Conservation (phyloP, 2,329 filamentous ascomycete species). For the Clarireedia homoeocarpa region DNA sequence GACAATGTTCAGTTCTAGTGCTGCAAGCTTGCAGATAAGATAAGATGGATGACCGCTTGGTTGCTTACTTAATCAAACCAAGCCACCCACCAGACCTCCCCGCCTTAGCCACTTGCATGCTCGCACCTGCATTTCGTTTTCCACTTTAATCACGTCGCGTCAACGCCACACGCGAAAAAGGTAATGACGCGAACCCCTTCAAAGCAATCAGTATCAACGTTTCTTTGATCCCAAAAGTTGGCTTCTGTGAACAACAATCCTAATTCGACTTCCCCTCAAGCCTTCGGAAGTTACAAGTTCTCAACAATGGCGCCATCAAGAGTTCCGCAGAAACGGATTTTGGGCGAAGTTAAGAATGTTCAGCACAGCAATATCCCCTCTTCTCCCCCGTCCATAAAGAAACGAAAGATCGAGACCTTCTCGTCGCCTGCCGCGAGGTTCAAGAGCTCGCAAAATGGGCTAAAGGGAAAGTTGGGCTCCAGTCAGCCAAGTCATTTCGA, state of each 20-base stretch:
- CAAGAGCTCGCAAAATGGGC: conserved; percentile 55
- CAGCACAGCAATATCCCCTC: conserved; percentile 43
- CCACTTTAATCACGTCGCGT: conserved; percentile 12
- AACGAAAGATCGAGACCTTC: conserved; percentile 65
- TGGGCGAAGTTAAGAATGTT: conserved; percentile 59
- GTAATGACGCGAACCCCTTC: conserved; percentile 1
- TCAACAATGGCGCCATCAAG: conserved; percentile 31
- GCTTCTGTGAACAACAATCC: background rate
- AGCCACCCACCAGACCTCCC: no score
- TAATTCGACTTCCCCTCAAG: background rate
- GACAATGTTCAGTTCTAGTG: background rate
- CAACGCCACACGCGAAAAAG: conserved; percentile 1
- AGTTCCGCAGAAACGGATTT: conserved; percentile 64
- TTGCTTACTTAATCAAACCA: no score
- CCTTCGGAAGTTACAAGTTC: background rate
- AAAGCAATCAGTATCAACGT: background rate
- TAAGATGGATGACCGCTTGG: background rate
- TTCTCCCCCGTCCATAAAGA: conserved; percentile 55
- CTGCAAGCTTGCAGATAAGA: background rate
- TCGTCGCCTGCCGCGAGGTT: conserved; percentile 49
- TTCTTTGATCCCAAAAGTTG: background rate
- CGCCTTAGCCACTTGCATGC: no score
- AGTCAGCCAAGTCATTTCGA: conserved; percentile 85
- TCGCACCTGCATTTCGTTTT: background rate
- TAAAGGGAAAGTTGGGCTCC: conserved; percentile 56